Conservation (phyloP, 495 filamentous ascomycete genomes). For the Cladorrhinum samala region DNA sequence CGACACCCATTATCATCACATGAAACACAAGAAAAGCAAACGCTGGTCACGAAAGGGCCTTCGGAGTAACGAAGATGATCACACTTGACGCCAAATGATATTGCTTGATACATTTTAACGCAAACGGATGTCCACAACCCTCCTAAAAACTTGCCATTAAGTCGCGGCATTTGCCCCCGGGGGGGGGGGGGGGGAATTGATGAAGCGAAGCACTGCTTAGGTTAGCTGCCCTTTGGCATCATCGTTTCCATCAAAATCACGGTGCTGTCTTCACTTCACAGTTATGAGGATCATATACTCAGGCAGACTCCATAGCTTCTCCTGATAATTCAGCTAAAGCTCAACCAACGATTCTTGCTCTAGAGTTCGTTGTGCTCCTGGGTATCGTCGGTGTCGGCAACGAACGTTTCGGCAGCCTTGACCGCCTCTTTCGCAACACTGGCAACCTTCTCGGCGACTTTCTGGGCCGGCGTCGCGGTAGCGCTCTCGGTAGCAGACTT, state of each 20-base stretch:
- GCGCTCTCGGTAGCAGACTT: constrained; percentile 30
- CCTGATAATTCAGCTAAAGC: too few species aligned
- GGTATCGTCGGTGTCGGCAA: constrained; percentile 44
- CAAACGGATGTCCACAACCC: too few species aligned
- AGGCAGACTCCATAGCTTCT: too few species aligned
- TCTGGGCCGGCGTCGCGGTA: constrained; percentile 28
- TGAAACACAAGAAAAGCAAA: background rate
- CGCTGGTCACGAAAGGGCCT: background rate
- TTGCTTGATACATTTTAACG: background rate
- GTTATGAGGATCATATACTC: too few species aligned
- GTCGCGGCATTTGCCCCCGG: too few species aligned
- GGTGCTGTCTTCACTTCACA: background rate
- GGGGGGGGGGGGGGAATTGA: too few species aligned
- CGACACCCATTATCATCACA: too few species aligned
- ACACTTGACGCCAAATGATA: background rate
- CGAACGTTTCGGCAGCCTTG: constrained; percentile 37
- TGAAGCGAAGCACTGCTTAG: too few species aligned
- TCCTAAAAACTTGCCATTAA: too few species aligned
- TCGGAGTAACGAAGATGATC: background rate
- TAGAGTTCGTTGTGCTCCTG: constrained; percentile 52
- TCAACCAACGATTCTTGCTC: too few species aligned
- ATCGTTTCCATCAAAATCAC: too few species aligned
- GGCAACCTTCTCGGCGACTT: constrained; percentile 39
- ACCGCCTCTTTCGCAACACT: constrained; percentile 39
- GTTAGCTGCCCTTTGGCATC: too few species aligned